Conservation (phyloP, 2,329 filamentous ascomycete genomes). For the Helotiales sp. region DNA sequence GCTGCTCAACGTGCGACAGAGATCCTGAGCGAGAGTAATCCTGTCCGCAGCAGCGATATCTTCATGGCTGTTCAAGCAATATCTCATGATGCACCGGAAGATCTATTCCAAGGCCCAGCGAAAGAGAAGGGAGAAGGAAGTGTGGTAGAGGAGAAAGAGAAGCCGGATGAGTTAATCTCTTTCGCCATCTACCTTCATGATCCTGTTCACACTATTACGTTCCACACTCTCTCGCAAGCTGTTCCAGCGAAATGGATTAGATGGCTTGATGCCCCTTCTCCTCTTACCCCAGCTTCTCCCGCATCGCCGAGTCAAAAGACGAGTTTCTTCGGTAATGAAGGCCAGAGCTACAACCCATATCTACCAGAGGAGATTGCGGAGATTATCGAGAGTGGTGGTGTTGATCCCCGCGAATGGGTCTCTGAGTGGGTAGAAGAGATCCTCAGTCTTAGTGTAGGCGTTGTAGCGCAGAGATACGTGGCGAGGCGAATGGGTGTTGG, state of each 20-base stretch:
- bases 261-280: slow-evolving; percentile 81
- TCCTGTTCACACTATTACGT: slow-evolving; percentile 87
- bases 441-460: slow-evolving; percentile 73
- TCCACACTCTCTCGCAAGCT: slow-evolving; percentile 77
- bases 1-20: slow-evolving; percentile 80
- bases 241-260: slow-evolving; percentile 83
- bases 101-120: slow-evolving; percentile 65
- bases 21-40: slow-evolving; percentile 78
- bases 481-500: slow-evolving; percentile 95
- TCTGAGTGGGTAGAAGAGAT: slow-evolving; percentile 95
- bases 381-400: slow-evolving; percentile 72
- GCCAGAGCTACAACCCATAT: slow-evolving; percentile 45
- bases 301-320: slow-evolving; percentile 31
- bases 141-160: slow-evolving; percentile 50
- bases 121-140: slow-evolving; percentile 56
- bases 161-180: slow-evolving; percentile 61
- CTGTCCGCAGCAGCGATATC: slow-evolving; percentile 88
- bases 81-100: slow-evolving; percentile 59
- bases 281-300: slow-evolving; percentile 49
- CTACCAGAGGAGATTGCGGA: slow-evolving; percentile 83
- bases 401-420: slow-evolving; percentile 96
- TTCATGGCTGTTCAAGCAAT: slow-evolving; percentile 96
- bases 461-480: slow-evolving; percentile 93
- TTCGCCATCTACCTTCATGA: slow-evolving; percentile 84
- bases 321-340: slow-evolving; percentile 42